These are phyloP conservation scores for Rhodosporidiobolus odoratus DNA, from an alignment of 768 basidiomycete genomes.

Conservation along the genomic window DNA sequence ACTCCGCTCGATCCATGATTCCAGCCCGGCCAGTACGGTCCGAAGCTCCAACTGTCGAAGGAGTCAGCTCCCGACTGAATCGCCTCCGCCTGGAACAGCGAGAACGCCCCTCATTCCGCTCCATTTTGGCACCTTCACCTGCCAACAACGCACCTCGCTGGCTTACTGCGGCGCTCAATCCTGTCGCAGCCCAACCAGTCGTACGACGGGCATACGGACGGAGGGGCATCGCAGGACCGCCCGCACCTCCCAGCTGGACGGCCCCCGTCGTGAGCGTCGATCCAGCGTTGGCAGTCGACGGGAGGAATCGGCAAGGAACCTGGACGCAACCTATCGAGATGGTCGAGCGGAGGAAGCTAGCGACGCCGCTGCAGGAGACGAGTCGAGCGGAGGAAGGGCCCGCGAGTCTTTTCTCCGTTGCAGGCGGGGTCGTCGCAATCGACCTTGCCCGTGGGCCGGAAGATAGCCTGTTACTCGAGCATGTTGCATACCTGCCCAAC, in stretches of 20 bases:
- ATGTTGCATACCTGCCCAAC: conserved; percentile 17
- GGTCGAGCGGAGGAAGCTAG: conserved; percentile 4
- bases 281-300: neutral
- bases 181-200: neutral
- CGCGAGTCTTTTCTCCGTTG: neutral
- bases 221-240: neutral
- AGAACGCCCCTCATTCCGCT: neutral
- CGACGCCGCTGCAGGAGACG: neutral
- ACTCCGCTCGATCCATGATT: conserved; percentile 10
- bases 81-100: conserved; percentile 14
- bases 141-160: neutral
- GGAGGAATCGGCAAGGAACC: neutral
- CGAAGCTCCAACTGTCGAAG: neutral
- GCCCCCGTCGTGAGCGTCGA: neutral
- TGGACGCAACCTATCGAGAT: neutral
- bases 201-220: neutral
- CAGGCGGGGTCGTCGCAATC: neutral
- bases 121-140: neutral
- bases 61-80: neutral
- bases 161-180: neutral
- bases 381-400: too few species aligned
- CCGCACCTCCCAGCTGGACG: conserved; percentile 18
- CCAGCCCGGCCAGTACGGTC: neutral
- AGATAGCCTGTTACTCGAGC: conserved; percentile 7
- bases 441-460: conserved; percentile 4